Conservation (phyloP, 2,329 filamentous ascomycete species). For the Fonsecaea multimorphosa region DNA sequence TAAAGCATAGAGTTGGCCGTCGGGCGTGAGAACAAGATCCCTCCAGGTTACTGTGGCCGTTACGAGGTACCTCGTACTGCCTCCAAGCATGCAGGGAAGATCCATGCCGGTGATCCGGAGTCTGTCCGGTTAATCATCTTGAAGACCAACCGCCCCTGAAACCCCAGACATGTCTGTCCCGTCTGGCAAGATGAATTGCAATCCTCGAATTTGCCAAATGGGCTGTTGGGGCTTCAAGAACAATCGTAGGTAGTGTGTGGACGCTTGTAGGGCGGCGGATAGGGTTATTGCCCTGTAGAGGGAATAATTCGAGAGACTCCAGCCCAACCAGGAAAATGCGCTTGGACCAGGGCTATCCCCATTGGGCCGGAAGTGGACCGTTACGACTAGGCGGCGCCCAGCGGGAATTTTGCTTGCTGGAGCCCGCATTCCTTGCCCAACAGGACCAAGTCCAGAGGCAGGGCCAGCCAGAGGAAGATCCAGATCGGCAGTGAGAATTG, state of each 20-base stretch:
- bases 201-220: not conserved
- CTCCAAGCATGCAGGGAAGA: not conserved
- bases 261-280: not conserved
- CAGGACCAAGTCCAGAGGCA: not conserved
- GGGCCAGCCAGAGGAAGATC: not conserved
- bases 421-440: not conserved
- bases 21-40: not conserved
- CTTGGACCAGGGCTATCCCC: not conserved
- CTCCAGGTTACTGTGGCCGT: not conserved
- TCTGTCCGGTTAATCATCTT: constrained; percentile 14
- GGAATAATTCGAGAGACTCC: constrained; percentile 5
- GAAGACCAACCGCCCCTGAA: not conserved
- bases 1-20: constrained; percentile 1
- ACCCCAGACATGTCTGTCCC: not conserved
- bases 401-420: constrained; percentile 5
- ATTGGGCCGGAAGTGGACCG: not conserved
- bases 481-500: not conserved
- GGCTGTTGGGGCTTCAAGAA: not conserved
- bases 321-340: not conserved
- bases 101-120: constrained; percentile 12
- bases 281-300: constrained; percentile 14
- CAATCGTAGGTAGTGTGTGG: not conserved
- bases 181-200: not conserved
- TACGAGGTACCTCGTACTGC: not conserved
- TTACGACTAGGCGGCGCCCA: not conserved